A percentile compares a stretch with the other conserved stretches of the same genome.
phyloP scores from a whole-genome alignment of 306 rosid species.

The Dryas drummondii region DNA sequence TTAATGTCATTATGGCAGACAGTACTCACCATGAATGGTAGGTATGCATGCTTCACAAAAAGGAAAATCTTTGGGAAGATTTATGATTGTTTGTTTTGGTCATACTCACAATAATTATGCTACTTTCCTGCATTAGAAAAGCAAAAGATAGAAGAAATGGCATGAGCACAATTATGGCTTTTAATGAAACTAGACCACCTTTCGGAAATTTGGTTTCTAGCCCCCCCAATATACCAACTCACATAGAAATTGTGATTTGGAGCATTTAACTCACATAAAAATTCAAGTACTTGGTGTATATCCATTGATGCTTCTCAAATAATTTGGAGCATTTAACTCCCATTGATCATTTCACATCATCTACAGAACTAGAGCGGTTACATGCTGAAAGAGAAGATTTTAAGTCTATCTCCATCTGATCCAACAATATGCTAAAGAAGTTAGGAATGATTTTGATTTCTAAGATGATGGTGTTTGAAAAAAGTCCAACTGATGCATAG shows the following conservation, averaged over 20 bases:
- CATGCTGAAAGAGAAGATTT: conserved; percentile 15
- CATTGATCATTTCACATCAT: conserved; percentile 14
- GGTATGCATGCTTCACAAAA: conserved; percentile 29
- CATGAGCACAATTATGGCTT: conserved; percentile 28
- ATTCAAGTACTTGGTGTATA: no score
- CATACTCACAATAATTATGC: conserved; percentile 28
- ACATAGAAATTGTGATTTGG: not conserved
- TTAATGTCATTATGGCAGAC: conserved; percentile 2
- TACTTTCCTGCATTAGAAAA: conserved; percentile 26
- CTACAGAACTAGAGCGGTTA: conserved; percentile 29
- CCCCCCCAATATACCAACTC: not conserved
- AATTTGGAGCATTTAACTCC: conserved; percentile 21
- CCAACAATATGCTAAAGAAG: conserved; percentile 26
- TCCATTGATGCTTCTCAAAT: no score
- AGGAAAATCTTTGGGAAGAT: conserved; percentile 35
- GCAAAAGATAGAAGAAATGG: conserved; percentile 24
- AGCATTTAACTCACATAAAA: conserved; percentile 13
- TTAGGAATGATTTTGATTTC: conserved; percentile 27
- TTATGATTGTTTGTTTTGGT: conserved; percentile 29
- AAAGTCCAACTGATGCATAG: conserved; percentile 26
- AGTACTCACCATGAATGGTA: conserved; percentile 22
- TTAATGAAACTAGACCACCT: conserved; percentile 21
- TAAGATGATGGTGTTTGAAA: conserved; percentile 23
- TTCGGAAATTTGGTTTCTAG: not conserved
- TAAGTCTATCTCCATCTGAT: not conserved